phyloP scores from a whole-genome alignment of 202 grass and related monocot species.

The Miscanthus sacchariflorus region DNA sequence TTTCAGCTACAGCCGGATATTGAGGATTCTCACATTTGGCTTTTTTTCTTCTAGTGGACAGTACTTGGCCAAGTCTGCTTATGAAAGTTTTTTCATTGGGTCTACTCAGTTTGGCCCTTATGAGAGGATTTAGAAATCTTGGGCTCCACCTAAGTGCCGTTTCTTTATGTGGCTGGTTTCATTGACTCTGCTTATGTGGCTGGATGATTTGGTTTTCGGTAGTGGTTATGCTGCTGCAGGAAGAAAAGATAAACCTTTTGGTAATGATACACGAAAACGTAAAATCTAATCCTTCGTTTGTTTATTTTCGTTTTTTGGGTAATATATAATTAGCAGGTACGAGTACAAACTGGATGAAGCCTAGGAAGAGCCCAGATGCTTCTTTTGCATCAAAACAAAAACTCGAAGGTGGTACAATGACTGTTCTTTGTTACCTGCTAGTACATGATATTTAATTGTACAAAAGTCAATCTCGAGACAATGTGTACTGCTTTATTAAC shows the following conservation, averaged over 20 bases:
- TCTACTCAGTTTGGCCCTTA: too few species aligned
- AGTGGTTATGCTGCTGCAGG: conserved; percentile 8
- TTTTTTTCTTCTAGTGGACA: too few species aligned
- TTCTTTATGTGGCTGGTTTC: too few species aligned
- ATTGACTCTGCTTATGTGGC: not conserved
- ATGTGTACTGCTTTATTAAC: not conserved
- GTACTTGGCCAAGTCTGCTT: too few species aligned
- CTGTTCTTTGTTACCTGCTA: conserved; percentile 7
- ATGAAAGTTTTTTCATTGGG: too few species aligned
- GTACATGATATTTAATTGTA: not conserved
- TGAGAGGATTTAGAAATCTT: too few species aligned
- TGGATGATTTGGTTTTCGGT: conserved; percentile 64
- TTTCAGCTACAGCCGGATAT: too few species aligned
- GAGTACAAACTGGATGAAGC: conserved; percentile 24
- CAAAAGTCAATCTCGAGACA: not conserved
- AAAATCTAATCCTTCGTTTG: not conserved
- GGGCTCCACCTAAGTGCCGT: too few species aligned
- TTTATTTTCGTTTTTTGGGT: not conserved
- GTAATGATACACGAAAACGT: conserved; percentile 17
- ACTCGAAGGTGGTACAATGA: conserved; percentile 42
- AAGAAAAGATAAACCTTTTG: conserved; percentile 8
- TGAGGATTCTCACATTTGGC: too few species aligned
- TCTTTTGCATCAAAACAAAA: conserved; percentile 36
- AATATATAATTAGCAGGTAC: conserved; percentile 28
- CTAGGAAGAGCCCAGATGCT: conserved; percentile 36